Base-by-base conservation (phyloP, 306 rosid genomes). In the Cucurbita maxima region DNA sequence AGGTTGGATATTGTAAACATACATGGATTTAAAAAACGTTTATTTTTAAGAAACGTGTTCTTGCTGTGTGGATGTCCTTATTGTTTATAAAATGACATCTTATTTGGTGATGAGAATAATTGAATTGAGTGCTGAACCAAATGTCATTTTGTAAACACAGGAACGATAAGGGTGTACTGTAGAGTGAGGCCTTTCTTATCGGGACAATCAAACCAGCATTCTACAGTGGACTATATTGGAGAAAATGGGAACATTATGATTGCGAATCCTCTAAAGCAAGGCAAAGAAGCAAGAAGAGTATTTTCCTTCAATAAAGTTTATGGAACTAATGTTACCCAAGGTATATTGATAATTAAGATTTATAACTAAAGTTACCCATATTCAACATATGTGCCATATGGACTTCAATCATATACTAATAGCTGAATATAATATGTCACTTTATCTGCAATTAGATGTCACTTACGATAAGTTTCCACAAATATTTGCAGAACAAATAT, bases 241-340 rank as follows among this genome's bases (percentile, higher is more conserved):
- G 97, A 94, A 84, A 84, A 89, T 83, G 98, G 98, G 81, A 94
- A 82, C 60, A 87, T 94, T 62, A 94, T 94, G 96, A 90, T 94
- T 73, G 84, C 81, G 57, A 93, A 90, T 86, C 97, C 98, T 78
- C 84, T 80, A 41, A 93, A 90, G 84, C 94, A 88, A 59, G 97
- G 94, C 4, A 93, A 87, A 81, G 96, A 90, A 74, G 83, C 96
- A 58, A 94, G 97, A 82, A 89, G 82, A 76, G 89, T 86, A 43
- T 94, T 94, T 87, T 80, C 90, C 76, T 94, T 94, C 84, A 94
- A 94, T 77, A 94, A 90, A 79, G 97, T 90, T 71, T 94, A 88
- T 78, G 84, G 80, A 82, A 90, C 96, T 72, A 84, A 78, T 79
- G 94, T 85, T 75, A 94, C 97, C 62, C 98, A 94, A 89, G 98